phyloP scores from a whole-genome alignment of 2,329 filamentous ascomycete species.

The Plenodomus tracheiphilus region DNA sequence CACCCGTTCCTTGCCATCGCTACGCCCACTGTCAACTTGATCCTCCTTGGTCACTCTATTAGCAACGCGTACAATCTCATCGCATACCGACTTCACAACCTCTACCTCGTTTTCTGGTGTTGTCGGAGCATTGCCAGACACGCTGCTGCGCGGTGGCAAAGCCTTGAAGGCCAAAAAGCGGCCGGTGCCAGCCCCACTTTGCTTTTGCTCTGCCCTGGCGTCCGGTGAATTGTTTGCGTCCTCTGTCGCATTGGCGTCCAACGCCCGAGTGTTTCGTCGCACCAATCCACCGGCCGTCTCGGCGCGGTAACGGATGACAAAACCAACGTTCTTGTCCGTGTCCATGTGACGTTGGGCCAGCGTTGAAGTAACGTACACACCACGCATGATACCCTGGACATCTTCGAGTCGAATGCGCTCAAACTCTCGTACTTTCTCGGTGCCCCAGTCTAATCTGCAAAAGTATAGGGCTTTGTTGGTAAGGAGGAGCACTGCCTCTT shows the following conservation, averaged over 20 bases:
- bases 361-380: conserved; percentile 89
- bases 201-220: conserved; percentile 20
- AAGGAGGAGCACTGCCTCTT: conserved; percentile 84
- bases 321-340: conserved; percentile 77
- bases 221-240: conserved; percentile 14
- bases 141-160: conserved; percentile 53
- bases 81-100: conserved; percentile 66
- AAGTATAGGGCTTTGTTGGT: conserved; percentile 85
- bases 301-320: conserved; percentile 77
- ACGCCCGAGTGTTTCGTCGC: conserved; percentile 81
- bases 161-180: conserved; percentile 61
- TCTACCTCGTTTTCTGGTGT: conserved; percentile 54
- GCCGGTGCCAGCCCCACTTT: conserved; percentile 22
- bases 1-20: conserved; percentile 45
- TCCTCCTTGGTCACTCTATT: conserved; percentile 51
- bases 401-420: conserved; percentile 80
- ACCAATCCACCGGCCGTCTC: conserved; percentile 71
- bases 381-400: conserved; percentile 72
- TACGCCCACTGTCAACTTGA: conserved; percentile 4
- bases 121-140: conserved; percentile 29
- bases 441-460: conserved; percentile 91
- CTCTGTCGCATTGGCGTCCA: conserved; percentile 55
- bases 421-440: conserved; percentile 92
- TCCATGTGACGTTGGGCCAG: conserved; percentile 77
- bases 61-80: conserved; percentile 74